These are phyloP conservation scores for Aspergillus funiculosus DNA, from an alignment of 495 filamentous ascomycete species.

Conservation along the genomic window DNA sequence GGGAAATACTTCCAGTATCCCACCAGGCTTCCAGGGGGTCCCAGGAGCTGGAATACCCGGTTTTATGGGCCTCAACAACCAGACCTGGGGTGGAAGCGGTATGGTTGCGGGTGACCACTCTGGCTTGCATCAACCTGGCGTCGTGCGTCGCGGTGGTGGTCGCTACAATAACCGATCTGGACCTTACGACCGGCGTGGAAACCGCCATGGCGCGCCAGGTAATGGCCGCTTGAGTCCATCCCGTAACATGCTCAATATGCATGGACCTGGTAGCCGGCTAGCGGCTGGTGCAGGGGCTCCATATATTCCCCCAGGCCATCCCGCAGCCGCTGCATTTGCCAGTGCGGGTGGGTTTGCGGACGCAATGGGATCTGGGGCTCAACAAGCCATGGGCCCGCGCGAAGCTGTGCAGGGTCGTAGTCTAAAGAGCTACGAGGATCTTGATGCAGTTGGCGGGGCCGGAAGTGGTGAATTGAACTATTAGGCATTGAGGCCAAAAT, in stretches of 20 bases:
- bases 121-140: constrained; percentile 50
- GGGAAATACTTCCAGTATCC: constrained; percentile 27
- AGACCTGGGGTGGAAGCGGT: constrained; percentile 44
- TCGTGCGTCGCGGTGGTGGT: constrained; percentile 52
- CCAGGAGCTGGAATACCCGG: constrained; percentile 38
- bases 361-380: constrained; percentile 47
- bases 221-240: constrained; percentile 39
- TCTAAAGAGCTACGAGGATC: constrained; percentile 92
- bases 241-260: constrained; percentile 35
- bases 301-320: constrained; percentile 39
- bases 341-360: constrained; percentile 44
- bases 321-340: constrained; percentile 34
- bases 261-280: constrained; percentile 33
- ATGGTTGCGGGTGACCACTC: constrained; percentile 32
- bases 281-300: constrained; percentile 32
- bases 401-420: constrained; percentile 87
- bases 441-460: constrained; percentile 65
- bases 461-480: constrained; percentile 60
- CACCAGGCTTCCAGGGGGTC: constrained; percentile 29
- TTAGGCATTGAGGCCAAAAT: constrained; percentile 21
- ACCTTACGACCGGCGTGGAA: constrained; percentile 56
- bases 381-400: constrained; percentile 67
- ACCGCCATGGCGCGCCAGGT: constrained; percentile 22
- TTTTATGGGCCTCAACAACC: constrained; percentile 51
- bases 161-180: constrained; percentile 46